Conservation (phyloP, 257 asterid species). For the Solanum piurae region DNA sequence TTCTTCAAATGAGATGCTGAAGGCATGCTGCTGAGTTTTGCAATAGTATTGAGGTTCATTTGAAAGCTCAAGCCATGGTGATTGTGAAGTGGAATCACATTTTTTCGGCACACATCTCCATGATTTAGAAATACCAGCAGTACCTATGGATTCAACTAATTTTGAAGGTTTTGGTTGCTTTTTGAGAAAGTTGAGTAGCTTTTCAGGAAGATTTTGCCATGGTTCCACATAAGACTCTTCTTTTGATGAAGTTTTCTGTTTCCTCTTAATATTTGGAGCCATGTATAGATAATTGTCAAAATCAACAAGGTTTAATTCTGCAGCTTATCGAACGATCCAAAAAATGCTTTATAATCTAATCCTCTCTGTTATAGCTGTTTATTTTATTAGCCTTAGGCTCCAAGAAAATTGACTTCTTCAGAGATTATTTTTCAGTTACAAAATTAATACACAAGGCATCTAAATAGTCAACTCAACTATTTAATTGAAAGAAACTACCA, state of each 20-base stretch:
- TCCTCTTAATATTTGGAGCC: neutral
- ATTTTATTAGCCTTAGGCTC: neutral
- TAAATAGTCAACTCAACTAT: neutral
- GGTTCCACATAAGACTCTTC: neutral
- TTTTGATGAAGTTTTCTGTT: neutral
- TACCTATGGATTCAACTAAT: neutral
- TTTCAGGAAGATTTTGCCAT: neutral
- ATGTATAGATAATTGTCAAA: neutral
- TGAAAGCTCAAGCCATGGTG: slow-evolving; percentile 11
- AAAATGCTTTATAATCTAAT: neutral
- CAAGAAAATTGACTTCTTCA: neutral
- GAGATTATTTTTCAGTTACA: neutral
- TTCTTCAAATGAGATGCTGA: neutral
- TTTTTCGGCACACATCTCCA: neutral
- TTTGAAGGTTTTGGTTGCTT: neutral
- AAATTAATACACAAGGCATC: neutral
- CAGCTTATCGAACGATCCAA: neutral
- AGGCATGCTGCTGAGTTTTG: neutral
- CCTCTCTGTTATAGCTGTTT: neutral
- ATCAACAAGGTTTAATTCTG: neutral
- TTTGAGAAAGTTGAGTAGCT: neutral
- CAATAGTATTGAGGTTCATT: neutral
- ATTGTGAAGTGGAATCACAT: neutral
- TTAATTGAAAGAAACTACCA: neutral
- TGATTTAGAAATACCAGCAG: neutral